Evolutionary conservation across 2,329 filamentous ascomycete genomes (phyloP), one percentile per base, ranked within the genome.

Genomic region (Pseudogymnoascus sp.): DNA sequence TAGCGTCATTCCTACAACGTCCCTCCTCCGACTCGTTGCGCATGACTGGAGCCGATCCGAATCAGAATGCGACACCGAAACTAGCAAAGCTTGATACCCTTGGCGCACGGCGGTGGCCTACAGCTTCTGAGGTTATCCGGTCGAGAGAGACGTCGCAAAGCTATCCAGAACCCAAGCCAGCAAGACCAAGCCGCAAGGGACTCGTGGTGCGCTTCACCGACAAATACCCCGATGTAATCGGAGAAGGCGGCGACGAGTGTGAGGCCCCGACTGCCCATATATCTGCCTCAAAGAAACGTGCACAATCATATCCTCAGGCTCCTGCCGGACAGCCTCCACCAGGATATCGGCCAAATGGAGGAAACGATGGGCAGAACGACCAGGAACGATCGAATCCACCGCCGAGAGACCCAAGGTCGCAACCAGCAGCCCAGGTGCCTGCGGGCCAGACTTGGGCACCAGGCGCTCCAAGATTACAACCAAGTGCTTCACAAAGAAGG

Each of bases 241-340:
- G 93, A 57, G 88, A 93, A 75, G 93, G 93, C 64, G 93, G 93
- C 35, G 93, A 97, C 71, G 92, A 96, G 74, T 88, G 89, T 63
- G 86, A 90, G 62, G 78, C 83, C 8, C 89, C 90, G 1, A 83
- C 87, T 1, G 79, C 85, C 19, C 89, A 95, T 72, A 87, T 96
- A 63, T 87, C 85, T 4, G 81, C 79, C 72, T 79, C 77, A 66
- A 87, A 82, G 74, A 79, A 74, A 68, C 68, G 68, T 61, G 64
- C 71, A 33, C 64, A 69, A 57, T 67, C 69, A 47, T 67, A 72
- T 35, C 70, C 71, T n/a, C 64, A 61, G 23, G 13, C 19, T 19
- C 11, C 10, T 9, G 26, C 47, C 3, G 26, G 9, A 26, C 47
- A 33, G 15, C 23, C 59, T 23, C 36, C 67, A 2, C 35, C 61